Conservation (phyloP, 164 flowering plant species). For the Berberis vulgaris region DNA sequence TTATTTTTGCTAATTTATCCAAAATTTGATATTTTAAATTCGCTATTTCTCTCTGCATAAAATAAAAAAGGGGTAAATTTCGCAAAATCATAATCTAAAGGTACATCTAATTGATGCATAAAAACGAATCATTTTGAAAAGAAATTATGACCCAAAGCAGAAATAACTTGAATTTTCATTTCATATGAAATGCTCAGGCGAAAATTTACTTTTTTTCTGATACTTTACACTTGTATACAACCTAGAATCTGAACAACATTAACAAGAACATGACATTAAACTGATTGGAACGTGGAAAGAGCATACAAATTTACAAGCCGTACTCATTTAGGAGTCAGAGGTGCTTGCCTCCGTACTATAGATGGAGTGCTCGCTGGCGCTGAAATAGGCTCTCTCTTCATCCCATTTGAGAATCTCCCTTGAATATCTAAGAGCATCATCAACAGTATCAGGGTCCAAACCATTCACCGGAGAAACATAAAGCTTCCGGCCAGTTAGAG, state of each 20-base stretch:
- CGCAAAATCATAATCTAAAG: too few species aligned
- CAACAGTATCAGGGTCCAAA: slow-evolving; percentile 59
- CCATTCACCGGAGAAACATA: slow-evolving; percentile 63
- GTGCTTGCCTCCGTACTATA: slow-evolving; percentile 76
- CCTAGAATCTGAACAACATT: not conserved
- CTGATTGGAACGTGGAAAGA: not conserved
- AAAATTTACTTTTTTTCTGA: not conserved
- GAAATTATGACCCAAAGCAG: too few species aligned
- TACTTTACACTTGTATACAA: slow-evolving; percentile 8
- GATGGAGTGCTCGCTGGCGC: slow-evolving; percentile 45
- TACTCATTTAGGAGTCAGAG: slow-evolving; percentile 24
- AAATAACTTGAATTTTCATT: too few species aligned
- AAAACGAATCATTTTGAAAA: too few species aligned
- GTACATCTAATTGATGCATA: too few species aligned
- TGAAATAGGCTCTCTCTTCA: slow-evolving; percentile 56
- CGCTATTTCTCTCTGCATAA: too few species aligned
- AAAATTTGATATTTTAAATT: too few species aligned
- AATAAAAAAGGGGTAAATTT: too few species aligned
- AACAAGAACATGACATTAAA: not conserved
- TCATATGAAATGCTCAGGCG: too few species aligned
- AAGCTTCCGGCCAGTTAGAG: slow-evolving; percentile 68
- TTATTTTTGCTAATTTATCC: too few species aligned
- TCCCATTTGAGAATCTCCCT: slow-evolving; percentile 91
- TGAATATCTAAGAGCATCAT: slow-evolving; percentile 61
- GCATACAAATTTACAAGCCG: slow-evolving; percentile 9